Evolutionary conservation across 179 eudicot genomes (phyloP), one percentile per base, ranked within the genome.

Genomic region (Monotropa hypopitys): DNA sequence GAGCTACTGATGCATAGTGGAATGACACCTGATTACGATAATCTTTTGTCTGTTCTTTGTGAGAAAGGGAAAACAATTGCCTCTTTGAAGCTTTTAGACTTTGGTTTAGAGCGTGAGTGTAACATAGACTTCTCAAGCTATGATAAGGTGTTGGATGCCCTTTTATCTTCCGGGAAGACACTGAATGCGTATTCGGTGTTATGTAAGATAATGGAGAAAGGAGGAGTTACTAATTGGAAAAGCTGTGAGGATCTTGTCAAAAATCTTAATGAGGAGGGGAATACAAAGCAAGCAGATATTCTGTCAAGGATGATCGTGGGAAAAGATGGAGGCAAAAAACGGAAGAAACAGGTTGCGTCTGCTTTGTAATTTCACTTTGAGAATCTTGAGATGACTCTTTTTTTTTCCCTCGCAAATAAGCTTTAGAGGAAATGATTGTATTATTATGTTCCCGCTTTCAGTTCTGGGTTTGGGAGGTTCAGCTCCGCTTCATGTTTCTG

Each of bases 181-280:
- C 97, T 94, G 26, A 90, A 90, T 82, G 98, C 98, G 9, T 94
- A 89, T 78, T 94, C 98, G 0, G 88, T 92, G 42, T 82, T 92
- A 80, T 92, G 94, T 81, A 94, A 92, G 81, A 88, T 94, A 75
- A 84, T 81, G 67, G 88, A 79, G 78, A 94, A 90, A 81, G 97
- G 97, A 75, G 97, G 97, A 18, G 85, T 80, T 65, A 83, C 88
- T 68, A 87, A 90, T 74, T 74, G 47, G 78, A 86, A 83, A 71
- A 90, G 87, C 85, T 84, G 82, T 53, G 86, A 89, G 76, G 90
- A 83, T 53, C 81, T 92, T 50, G 92, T 95, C 72, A 91, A 88
- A 83, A 87, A 84, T 72, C 91, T 92, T 21, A 92, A 85, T 20
- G 87, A 87, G 71, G 94, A 90, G 81, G 98, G 98, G 40, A 91